Base-by-base conservation (phyloP, 2,329 filamentous ascomycete species). In the Colletotrichum nymphaeae region DNA sequence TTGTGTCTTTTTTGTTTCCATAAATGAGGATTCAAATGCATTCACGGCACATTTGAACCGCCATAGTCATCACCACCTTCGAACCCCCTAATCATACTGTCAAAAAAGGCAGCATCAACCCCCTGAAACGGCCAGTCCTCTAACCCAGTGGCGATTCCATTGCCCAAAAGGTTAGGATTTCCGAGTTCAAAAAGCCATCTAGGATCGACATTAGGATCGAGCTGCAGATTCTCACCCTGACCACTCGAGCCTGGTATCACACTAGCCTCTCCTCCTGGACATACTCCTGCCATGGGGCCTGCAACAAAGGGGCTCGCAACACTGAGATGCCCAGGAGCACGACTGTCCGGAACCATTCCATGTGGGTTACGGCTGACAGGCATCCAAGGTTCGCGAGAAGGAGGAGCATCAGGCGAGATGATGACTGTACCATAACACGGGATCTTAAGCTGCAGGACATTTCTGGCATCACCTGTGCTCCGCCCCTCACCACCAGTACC, bases 61-160 rank as follows among this genome's bases (percentile, higher is more conserved):
- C 11, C 6, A 11, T n/a, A 4, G 1, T 22, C 9, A 5, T 49
- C 46, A 3, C 49, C 5, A 12, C 30, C 42, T 12, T 73, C 60
- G 9, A 75, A 42, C 0, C 58, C 70, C 28, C 66, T 22, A 4
- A 64, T 70, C 57, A 71, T 67, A 22, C 63, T 78, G 64, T 80
- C 78, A 46, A 81, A 80, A 26, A 83, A 82, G 4, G 80, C 80
- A 71, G 78, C 78, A 67, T 82, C 80, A 6, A 82, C 78, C 19
- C 80, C 81, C 70, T 83, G 79, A 35, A 82, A 80, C 0, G 77
- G 76, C 80, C 80, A 82, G 53, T 82, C 80, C 60, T 82, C 79
- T 14, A 72, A 62, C 4, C 73, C 75, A 2, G 76, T 77, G 3
- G 78, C 63, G 22, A 78, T 28, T 4, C 68, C 72, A 8, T 78